These are phyloP conservation scores for Boletus patriciae DNA, from an alignment of 768 basidiomycete genomes.

Conservation along the genomic window DNA sequence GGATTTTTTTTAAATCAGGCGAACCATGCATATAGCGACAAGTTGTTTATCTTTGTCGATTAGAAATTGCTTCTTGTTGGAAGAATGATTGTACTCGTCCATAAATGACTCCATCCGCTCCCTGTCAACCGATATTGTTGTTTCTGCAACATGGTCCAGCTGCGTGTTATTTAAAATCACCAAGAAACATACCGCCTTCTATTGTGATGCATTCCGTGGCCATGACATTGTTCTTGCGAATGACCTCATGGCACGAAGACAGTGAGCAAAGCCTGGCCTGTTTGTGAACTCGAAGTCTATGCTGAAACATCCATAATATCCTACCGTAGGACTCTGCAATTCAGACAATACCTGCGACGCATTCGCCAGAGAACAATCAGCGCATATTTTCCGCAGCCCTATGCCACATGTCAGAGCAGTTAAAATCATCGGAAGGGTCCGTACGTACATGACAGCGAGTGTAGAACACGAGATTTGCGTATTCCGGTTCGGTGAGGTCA, in stretches of 20 bases:
- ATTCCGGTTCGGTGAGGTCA: slow-evolving; percentile 47
- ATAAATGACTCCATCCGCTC: slow-evolving; percentile 1
- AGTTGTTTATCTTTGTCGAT: neutral
- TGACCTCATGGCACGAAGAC: neutral
- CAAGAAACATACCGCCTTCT: neutral
- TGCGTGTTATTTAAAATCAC: neutral
- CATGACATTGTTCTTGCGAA: neutral
- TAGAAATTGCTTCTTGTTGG: slow-evolving; percentile 1
- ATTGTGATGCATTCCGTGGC: neutral
- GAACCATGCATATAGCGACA: neutral
- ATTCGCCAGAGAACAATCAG: slow-evolving; percentile 10
- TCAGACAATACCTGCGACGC: slow-evolving; percentile 16
- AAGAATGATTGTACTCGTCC: neutral
- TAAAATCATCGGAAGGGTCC: too few species aligned
- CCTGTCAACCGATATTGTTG: neutral
- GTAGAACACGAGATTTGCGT: slow-evolving; percentile 35
- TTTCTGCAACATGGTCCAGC: neutral
- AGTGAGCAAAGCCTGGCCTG: neutral
- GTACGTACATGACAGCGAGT: slow-evolving; percentile 20
- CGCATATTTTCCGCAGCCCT: slow-evolving; percentile 12
- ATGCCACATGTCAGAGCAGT: neutral
- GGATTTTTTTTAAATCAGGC: too few species aligned
- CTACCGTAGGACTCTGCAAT: slow-evolving; percentile 1
- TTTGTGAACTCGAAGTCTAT: neutral
- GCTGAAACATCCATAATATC: neutral